Base-by-base conservation (phyloP, 2,329 filamentous ascomycete genomes). In the Fusarium brachygibbosum region DNA sequence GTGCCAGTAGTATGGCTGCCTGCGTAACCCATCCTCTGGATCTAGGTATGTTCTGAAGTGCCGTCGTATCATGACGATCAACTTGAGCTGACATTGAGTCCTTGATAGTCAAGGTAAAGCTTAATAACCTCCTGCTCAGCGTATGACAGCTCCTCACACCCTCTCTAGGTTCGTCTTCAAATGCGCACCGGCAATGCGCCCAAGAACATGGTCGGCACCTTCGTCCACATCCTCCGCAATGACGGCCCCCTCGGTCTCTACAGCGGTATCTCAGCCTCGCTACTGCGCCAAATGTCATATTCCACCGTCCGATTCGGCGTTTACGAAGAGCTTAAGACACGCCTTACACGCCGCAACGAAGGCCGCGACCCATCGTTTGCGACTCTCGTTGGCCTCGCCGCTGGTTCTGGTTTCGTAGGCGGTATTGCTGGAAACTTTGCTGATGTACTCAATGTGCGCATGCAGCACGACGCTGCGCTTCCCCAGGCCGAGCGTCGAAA, bases 381-480 rank as follows among this genome's bases (percentile, higher is more conserved):
- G 13, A 85, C 88, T n/a, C 90, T 99, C 12, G 86, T 97, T 68
- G 92, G 87, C 70, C 92, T 98, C 80, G 93, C 95, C 54, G 91
- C 90, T 25, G 82, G 89, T 29, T 95, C 96, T 10, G 96, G 96
- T 52, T 93, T 98, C 77, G 81, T 97, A 4, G 96, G 96, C 66
- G 96, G 96, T 50, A 82, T 98, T 46, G 92, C 91, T 8, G 96
- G 96, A 70, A 99, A 98, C 82, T 94, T 94, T 4, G 95, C 94
- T 70, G 96, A 99, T 79, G 94, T 99, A 34, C 86, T 98, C 76
- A 99, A 99, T 81, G 96, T 99, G 50, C 93, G 96, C 71, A 99
- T 99, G 96, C 96, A 99, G 82, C 93, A 97, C 81, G 96, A 91
- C 76, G 90, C 92, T 4, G 89, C 93, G 1, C 88, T 98, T 2